Evolutionary conservation across 1,139 yeast species (phyloP).

Genomic region (Diutina scorzettiae): DNA sequence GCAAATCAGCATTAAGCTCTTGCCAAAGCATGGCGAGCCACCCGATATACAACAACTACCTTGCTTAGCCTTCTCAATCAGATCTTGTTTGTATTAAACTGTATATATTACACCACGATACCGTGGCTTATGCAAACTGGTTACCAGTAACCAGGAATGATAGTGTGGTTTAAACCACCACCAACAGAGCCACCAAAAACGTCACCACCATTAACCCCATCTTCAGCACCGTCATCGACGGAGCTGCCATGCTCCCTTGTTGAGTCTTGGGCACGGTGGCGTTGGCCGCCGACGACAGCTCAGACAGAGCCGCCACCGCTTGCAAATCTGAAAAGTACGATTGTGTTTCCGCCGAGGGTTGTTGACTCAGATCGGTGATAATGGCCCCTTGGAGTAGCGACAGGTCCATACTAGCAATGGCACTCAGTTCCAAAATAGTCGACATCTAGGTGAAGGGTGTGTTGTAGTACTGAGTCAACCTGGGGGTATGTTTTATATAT

Average conservation of each 20-base stretch:
- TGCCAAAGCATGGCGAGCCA: no score
- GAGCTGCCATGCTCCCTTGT: not conserved
- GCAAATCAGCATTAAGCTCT: no score
- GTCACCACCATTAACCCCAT: not conserved
- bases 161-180: not conserved
- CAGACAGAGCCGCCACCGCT: not conserved
- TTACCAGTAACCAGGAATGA: no score
- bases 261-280: not conserved
- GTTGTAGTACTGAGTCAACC: no score
- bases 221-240: not conserved
- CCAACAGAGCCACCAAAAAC: not conserved
- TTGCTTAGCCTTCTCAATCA: no score
- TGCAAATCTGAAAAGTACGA: not conserved
- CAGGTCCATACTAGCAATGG: not conserved
- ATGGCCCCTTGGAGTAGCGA: conserved; percentile 1
- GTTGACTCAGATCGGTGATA: not conserved
- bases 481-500: not conserved
- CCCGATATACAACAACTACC: no score
- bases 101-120: no score
- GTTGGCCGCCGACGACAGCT: not conserved
- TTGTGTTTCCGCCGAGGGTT: not conserved
- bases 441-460: no score
- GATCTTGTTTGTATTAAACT: no score
- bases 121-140: no score
- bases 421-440: not conserved